Base-by-base conservation (phyloP, 345 rosid species). In the Eucalyptus curtisii region DNA sequence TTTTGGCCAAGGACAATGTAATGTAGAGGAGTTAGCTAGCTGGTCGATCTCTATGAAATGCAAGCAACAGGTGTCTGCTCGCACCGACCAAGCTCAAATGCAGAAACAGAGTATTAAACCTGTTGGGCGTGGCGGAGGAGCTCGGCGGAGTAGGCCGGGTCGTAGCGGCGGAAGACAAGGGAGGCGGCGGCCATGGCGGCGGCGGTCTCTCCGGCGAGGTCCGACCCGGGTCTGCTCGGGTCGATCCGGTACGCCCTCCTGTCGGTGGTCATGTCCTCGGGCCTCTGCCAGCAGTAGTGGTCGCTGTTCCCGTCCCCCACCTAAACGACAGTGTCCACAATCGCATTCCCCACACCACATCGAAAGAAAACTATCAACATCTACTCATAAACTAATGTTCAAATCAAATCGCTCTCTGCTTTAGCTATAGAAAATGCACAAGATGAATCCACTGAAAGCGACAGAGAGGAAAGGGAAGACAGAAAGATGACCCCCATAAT, bases 211-310 rank as follows among this genome's bases (percentile, higher is more conserved):
- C 93, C 95, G 88, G 95, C 95, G 16, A 94, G 93, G 89, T 94
- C 94, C 20, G 94, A 92, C 76, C 95, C 95, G 11, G 94, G 95
- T 4, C 86, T 88, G 64, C 90, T 85, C 37, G 85, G 86, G 86
- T 91, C 91, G 89, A 91, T 76, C 90, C 57, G 55, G 85, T 89
- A 92, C 16, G 93, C 91, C 85, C 89, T 90, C 89, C 94, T 92
- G 48, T 92, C 91, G 53, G 95, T 94, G 82, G 93, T 93, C 95
- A 93, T 93, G 87, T 93, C 94, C 92, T 94, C 95, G 15, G 95
- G 95, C 91, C 95, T 93, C 87, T 94, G 92, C 95, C 94, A 94
- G 66, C 95, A 94, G 86, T 90, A 89, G 88, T 93, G 95, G 86
- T 94, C 95, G 82, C 89, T 90, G 82, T 90, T 90, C 49, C 94